Percentiles rank a stretch among this genome's conserved stretches.
phyloP scores from a whole-genome alignment of 805 yeast genomes.

The Lachancea sp. region DNA sequence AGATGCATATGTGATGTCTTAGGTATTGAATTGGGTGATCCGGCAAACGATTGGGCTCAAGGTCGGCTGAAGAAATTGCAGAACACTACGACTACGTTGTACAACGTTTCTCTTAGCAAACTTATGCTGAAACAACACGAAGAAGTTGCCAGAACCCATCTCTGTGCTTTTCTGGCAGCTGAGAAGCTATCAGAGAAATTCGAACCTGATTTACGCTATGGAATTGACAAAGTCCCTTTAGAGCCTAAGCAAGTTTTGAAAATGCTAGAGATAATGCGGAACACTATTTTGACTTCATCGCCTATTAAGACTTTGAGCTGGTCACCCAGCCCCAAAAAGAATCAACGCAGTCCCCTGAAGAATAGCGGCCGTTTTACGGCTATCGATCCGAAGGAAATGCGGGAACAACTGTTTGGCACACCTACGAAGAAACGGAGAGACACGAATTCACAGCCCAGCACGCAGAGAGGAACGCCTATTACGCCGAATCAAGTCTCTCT shows the following conservation, averaged over 20 bases:
- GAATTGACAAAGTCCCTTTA: slow-evolving; percentile 48
- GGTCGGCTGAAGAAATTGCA: slow-evolving; percentile 25
- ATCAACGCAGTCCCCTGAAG: slow-evolving; percentile 12
- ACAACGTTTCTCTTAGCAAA: slow-evolving; percentile 47
- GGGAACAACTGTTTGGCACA: slow-evolving; percentile 26
- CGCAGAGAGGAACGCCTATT: slow-evolving; percentile 5
- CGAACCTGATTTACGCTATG: slow-evolving; percentile 43
- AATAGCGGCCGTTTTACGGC: slow-evolving; percentile 25
- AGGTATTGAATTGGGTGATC: slow-evolving; percentile 15
- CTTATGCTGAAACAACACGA: slow-evolving; percentile 46
- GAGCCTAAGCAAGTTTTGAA: slow-evolving; percentile 40
- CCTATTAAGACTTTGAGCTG: slow-evolving; percentile 27
- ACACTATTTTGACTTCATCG: slow-evolving; percentile 33
- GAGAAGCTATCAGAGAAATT: slow-evolving; percentile 41
- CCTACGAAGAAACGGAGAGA: slow-evolving; percentile 15
- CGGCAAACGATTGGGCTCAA: slow-evolving; percentile 21
- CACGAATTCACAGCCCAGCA: not conserved
- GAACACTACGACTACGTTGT: slow-evolving; percentile 34
- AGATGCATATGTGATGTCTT: slow-evolving; percentile 26
- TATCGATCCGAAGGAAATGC: slow-evolving; percentile 26
- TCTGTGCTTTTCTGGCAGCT: slow-evolving; percentile 59
- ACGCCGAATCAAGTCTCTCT: not conserved
- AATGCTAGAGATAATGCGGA: slow-evolving; percentile 42
- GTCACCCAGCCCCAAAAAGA: slow-evolving; percentile 29
- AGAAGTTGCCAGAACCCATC: slow-evolving; percentile 60